Base-by-base conservation (phyloP, 192 early-diverging fungal species). In the Pilobolus umbonatus region DNA sequence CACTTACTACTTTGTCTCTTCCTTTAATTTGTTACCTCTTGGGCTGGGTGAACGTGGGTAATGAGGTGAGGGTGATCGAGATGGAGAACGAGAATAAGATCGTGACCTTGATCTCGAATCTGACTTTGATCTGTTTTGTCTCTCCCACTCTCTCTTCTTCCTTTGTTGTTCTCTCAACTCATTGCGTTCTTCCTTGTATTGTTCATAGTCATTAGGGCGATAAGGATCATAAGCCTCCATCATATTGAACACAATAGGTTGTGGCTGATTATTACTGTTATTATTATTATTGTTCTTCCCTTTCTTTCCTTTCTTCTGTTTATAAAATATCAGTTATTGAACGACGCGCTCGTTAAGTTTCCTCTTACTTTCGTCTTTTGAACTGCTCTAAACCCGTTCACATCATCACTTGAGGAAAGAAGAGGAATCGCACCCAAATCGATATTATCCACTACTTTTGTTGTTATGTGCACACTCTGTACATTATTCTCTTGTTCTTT, bases 121-220 rank as follows among this genome's bases (percentile, higher is more conserved):
- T 39, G 65, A 67, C 14, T 48, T 42, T 24, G 72, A 74, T 44
- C 59, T 26, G 8, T 43, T 46, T 11, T 14, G 17, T 6, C 42
- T n/a, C 55, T 60, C 36, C 28, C 39, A 50, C 26, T 54, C 57
- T 30, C 50, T 44, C 50, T 64, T 55, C 52, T 62, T 57, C 30
- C 54, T 51, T 40, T 67, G 67, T 43, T 72, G 64, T 47, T 80
- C 67, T n/a, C 64, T 61, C 36, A 69, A 61, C 31, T 68, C 71
- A 51, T 75, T 79, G 22, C 69, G 61, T 55, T 89, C 85, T 43
- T 68, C 61, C 60, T 88, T 89, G 40, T 80, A 85, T 30, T 75
- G 71, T 28, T 87, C 82, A 65, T 79, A 90, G 43, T 90, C 88
- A 48, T 88, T 90, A 4, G 88, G 88, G 48, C 79, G 57, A 2